Percentiles rank a stretch among this genome's conserved stretches.
phyloP scores from a whole-genome alignment of 106 monocot genomes.

The Dendrobium officinale region DNA sequence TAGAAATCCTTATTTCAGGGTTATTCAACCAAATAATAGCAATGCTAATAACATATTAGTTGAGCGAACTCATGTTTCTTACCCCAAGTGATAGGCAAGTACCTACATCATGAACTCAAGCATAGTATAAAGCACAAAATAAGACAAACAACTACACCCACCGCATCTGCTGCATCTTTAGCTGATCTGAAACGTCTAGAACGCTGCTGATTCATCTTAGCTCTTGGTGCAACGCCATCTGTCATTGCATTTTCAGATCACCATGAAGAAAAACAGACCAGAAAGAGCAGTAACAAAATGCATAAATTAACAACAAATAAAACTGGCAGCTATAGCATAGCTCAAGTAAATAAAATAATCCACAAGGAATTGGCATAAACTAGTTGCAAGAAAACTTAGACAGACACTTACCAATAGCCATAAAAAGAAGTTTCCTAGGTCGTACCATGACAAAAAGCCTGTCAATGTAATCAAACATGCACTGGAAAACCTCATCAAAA shows the following conservation, averaged over 20 bases:
- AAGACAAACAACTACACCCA: constrained; percentile 22
- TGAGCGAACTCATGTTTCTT: not conserved
- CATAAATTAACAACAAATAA: not conserved
- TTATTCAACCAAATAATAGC: not conserved
- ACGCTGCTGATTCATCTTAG: constrained; percentile 99
- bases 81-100: not conserved
- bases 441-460: constrained; percentile 93
- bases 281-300: not conserved
- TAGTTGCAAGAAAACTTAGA: not conserved
- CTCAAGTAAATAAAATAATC: not conserved
- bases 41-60: not conserved
- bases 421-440: constrained; percentile 83
- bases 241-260: constrained; percentile 1
- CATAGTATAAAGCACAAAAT: not conserved
- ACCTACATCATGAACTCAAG: not conserved
- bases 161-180: constrained; percentile 96
- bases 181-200: constrained; percentile 99
- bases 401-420: constrained; percentile 88
- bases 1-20: not conserved
- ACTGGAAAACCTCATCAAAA: constrained; percentile 91
- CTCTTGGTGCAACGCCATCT: constrained; percentile 99
- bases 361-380: not conserved
- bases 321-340: not conserved
- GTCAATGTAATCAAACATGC: constrained; percentile 99
- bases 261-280: not conserved